Conservation (phyloP, 208 protist species). For the Crithidia expoeki region DNA sequence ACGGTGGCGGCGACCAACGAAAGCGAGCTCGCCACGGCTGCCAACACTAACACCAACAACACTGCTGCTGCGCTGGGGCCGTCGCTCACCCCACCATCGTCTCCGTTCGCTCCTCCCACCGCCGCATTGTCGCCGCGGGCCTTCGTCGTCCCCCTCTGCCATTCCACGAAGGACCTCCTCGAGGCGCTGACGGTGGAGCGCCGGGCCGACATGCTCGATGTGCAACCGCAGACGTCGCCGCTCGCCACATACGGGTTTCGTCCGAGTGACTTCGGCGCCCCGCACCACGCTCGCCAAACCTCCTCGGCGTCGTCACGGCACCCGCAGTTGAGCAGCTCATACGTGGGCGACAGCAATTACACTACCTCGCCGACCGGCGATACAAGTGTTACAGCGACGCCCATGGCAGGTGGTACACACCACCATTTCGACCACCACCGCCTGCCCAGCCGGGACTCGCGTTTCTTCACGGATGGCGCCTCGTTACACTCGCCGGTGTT, state of each 20-base stretch:
- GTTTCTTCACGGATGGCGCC: not conserved
- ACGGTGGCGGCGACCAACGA: not conserved
- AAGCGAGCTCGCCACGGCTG: not conserved
- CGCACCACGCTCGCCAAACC: constrained; percentile 1
- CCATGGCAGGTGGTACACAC: not conserved
- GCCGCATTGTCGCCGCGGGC: not conserved
- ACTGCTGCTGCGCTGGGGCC: not conserved
- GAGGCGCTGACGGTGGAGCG: constrained; percentile 8
- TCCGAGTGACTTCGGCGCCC: not conserved
- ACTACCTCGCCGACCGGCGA: not conserved
- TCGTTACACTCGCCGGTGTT: constrained; percentile 4
- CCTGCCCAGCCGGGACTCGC: constrained; percentile 8
- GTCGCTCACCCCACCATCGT: not conserved
- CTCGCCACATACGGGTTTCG: not conserved
- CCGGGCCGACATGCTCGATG: not conserved
- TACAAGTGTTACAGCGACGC: not conserved
- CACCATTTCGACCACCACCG: not conserved
- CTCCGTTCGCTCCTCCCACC: not conserved
- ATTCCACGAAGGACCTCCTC: constrained; percentile 3
- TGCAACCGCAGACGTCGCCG: not conserved
- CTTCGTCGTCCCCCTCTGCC: constrained; percentile 1
- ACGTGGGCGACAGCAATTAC: constrained; percentile 1
- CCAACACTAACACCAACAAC: not conserved
- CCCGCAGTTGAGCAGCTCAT: not conserved
- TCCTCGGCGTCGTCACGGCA: constrained; percentile 15